A percentile compares a stretch with the other conserved stretches of the same genome.
Conservation (phyloP, 2,329 filamentous ascomycete species). For the Botrytis squamosa region DNA sequence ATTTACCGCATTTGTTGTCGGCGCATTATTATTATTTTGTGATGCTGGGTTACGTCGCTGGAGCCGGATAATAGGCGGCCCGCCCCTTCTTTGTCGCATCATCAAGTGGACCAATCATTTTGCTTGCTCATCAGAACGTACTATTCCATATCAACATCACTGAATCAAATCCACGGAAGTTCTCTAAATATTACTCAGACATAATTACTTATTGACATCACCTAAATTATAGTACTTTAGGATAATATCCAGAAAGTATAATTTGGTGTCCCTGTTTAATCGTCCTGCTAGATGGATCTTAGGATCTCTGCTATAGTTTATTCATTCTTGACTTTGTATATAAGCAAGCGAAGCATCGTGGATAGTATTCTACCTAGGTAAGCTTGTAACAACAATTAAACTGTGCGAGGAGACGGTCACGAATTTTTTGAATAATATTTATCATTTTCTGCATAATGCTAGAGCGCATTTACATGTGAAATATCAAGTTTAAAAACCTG, state of each 20-base stretch:
- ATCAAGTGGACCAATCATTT: conserved; percentile 7
- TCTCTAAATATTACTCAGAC: not conserved
- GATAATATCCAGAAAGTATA: too few species aligned
- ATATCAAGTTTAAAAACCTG: conserved; percentile 4
- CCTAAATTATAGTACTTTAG: too few species aligned
- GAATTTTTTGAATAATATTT: not conserved
- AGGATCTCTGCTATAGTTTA: not conserved
- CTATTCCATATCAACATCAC: not conserved
- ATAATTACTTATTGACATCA: not conserved
- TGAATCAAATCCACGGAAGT: not conserved
- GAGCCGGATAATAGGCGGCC: conserved; percentile 19
- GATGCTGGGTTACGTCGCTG: conserved; percentile 17
- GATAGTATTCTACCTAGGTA: not conserved
- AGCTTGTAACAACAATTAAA: not conserved
- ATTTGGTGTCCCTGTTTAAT: too few species aligned
- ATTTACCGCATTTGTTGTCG: not conserved
- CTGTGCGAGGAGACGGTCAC: not conserved
- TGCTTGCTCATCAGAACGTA: not conserved
- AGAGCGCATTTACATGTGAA: not conserved
- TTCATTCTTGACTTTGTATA: not conserved
- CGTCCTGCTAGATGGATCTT: not conserved
- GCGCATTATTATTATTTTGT: conserved; percentile 10
- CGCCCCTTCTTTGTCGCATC: conserved; percentile 9
- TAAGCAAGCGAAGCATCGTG: not conserved
- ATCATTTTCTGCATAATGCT: conserved; percentile 15